These are phyloP conservation scores for Aspergillus fumigatiaffinis DNA, from an alignment of 2,329 filamentous ascomycete species.

Conservation along the genomic window DNA sequence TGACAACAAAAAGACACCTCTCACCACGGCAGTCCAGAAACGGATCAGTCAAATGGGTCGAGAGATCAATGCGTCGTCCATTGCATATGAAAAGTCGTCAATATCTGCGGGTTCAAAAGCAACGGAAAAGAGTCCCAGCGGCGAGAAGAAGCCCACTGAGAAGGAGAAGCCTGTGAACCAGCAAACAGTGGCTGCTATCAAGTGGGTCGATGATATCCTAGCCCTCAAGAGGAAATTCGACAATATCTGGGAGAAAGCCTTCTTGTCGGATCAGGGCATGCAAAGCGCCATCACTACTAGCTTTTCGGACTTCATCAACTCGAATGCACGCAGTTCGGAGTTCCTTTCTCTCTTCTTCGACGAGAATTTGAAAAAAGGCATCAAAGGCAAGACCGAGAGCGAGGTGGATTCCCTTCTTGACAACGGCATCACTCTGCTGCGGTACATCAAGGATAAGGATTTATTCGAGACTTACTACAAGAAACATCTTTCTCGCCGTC, in stretches of 20 bases:
- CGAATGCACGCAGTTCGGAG: slow-evolving; percentile 80
- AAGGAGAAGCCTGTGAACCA: slow-evolving; percentile 62
- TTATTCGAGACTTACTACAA: slow-evolving; percentile 97
- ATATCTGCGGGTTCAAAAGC: slow-evolving; percentile 39
- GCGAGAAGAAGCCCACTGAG: slow-evolving; percentile 47
- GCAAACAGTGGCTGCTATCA: slow-evolving; percentile 81
- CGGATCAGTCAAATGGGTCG: slow-evolving; percentile 75
- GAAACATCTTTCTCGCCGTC: slow-evolving; percentile 83
- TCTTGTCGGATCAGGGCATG: slow-evolving; percentile 69
- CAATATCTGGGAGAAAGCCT: slow-evolving; percentile 67
- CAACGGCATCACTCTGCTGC: slow-evolving; percentile 81
- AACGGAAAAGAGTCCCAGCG: slow-evolving; percentile 47
- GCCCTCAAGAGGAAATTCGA: slow-evolving; percentile 87
- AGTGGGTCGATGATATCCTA: slow-evolving; percentile 92
- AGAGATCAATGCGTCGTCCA: slow-evolving; percentile 69
- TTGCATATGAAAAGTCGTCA: slow-evolving; percentile 54
- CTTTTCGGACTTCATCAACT: slow-evolving; percentile 89
- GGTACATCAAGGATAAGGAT: slow-evolving; percentile 88
- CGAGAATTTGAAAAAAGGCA: slow-evolving; percentile 89
- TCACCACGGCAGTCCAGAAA: slow-evolving; percentile 67
- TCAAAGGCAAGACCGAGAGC: slow-evolving; percentile 85
- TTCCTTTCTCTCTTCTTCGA: slow-evolving; percentile 96
- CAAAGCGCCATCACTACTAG: slow-evolving; percentile 81
- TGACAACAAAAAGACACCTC: slow-evolving; percentile 65
- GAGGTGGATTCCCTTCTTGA: slow-evolving; percentile 83